Evolutionary conservation across 176 grass and related monocot genomes (phyloP).

Genomic region (Ampelocalamus luodianensis): DNA sequence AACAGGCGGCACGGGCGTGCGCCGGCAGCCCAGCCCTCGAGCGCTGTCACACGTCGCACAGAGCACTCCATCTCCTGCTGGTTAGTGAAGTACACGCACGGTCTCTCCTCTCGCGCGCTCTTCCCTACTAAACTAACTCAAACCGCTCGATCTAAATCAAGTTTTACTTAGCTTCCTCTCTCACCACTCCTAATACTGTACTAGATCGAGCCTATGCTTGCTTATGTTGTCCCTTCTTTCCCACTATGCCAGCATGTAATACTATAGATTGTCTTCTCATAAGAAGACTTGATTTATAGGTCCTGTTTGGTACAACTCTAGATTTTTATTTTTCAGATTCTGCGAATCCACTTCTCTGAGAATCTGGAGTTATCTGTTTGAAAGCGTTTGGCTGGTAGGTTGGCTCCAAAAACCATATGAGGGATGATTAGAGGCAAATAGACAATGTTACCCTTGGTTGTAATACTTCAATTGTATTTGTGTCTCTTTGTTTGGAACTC

Average conservation of each 20-base stretch:
- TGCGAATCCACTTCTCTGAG: too few relatives aligned
- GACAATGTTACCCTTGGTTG: too few relatives aligned
- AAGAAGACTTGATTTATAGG: not conserved
- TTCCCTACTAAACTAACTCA: not conserved
- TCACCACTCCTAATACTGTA: not conserved
- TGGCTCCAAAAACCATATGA: too few relatives aligned
- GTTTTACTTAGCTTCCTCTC: not conserved
- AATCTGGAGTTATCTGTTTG: too few relatives aligned
- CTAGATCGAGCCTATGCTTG: not conserved
- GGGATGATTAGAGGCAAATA: too few relatives aligned
- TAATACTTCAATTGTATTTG: too few relatives aligned
- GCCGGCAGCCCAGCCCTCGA: constrained; percentile 49
- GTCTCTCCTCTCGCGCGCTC: constrained; percentile 1
- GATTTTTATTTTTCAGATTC: too few relatives aligned
- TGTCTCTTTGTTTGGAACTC: too few relatives aligned
- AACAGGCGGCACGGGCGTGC: constrained; percentile 54
- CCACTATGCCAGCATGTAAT: not conserved
- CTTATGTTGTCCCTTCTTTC: not conserved
- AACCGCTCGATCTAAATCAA: constrained; percentile 37
- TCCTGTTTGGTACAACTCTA: too few relatives aligned
- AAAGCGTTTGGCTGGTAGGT: too few relatives aligned
- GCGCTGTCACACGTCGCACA: not conserved
- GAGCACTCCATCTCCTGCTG: constrained; percentile 60
- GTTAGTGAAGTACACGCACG: constrained; percentile 38
- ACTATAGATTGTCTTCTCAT: not conserved